Evolutionary conservation across 257 asterid species (phyloP).

Genomic region (Solanum appendiculatum): DNA sequence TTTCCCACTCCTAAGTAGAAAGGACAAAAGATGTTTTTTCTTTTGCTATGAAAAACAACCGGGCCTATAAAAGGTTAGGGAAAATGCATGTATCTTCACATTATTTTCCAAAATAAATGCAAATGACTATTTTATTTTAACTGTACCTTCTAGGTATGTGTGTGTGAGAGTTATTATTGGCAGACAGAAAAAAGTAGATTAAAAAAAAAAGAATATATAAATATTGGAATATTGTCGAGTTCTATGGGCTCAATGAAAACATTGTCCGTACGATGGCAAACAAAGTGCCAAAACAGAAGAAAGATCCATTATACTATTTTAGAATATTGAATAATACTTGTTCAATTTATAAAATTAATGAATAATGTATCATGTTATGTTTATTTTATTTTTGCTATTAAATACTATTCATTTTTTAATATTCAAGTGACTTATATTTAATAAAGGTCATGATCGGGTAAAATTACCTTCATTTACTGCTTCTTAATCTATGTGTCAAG

Average conservation of each 20-base stretch:
- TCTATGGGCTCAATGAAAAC: neutral
- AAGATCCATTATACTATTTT: too few species aligned
- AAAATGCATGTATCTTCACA: neutral
- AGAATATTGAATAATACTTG: too few species aligned
- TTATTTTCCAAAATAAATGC: neutral
- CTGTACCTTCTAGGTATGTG: neutral
- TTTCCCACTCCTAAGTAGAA: neutral
- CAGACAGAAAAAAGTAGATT: neutral
- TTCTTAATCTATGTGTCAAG: too few species aligned
- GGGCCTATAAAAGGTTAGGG: neutral
- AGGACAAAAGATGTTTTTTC: neutral
- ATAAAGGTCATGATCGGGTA: too few species aligned
- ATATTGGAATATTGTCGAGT: neutral
- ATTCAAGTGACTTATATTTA: too few species aligned
- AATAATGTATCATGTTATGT: too few species aligned
- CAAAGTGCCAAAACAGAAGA: neutral
- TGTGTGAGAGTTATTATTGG: neutral
- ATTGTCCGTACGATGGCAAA: neutral
- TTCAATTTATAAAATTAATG: too few species aligned
- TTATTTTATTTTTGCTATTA: too few species aligned
- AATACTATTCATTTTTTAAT: too few species aligned
- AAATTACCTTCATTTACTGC: too few species aligned
- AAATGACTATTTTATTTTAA: neutral
- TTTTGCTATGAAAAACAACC: neutral
- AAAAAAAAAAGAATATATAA: neutral